Base-by-base conservation (phyloP, 208 protist genomes). In the Trypanosoma brucei region DNA sequence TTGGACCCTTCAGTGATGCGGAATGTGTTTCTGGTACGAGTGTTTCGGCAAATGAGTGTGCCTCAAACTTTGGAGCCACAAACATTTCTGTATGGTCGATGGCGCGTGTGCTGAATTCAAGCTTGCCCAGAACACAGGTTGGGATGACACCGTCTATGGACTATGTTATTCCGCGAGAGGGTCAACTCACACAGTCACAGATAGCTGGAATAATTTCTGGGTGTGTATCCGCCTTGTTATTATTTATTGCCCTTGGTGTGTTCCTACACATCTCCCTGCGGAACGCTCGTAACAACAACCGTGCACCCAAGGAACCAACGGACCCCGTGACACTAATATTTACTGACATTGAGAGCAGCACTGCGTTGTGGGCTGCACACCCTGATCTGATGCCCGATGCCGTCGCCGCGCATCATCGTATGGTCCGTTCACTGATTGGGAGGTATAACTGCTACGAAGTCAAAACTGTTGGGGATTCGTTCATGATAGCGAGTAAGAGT, bases 381-480 rank as follows among this genome's bases (percentile, higher is more conserved):
- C 81, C 84, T 56, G 53, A 68, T 45, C 55, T 67, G 61, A 92
- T 92, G 85, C 44, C 70, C 6, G 68, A 76, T 14, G 82, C 85
- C 7, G 66, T 92, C 11, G 69, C 79, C 22, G 54, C 71, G 50
- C 81, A 92, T 72, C 75, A 92, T 76, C 62, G 63, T 9, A 22
- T 86, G 34, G 85, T 92, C 50, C 79, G 85, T 34, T 31, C 57
- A 44, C 54, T 76, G 30, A 85, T 87, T 45, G 49, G 14, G 33
- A 76, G 68, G 76, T 75, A 83, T 72, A 69, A 71, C 59, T 82
- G 79, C 68, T 92, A 92, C 65, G 82, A 89, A 67, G 84, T 92
- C 58, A 92, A 92, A 72, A 92, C 80, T 58, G 77, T 89, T 44
- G 84, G 84, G 37, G 84, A 92, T 74, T 76, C 84, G 53, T 89